Percentiles rank a stretch among this genome's conserved stretches.
Evolutionary conservation across 441 rosid genomes (phyloP).

Genomic region (Gossypium davidsonii): DNA sequence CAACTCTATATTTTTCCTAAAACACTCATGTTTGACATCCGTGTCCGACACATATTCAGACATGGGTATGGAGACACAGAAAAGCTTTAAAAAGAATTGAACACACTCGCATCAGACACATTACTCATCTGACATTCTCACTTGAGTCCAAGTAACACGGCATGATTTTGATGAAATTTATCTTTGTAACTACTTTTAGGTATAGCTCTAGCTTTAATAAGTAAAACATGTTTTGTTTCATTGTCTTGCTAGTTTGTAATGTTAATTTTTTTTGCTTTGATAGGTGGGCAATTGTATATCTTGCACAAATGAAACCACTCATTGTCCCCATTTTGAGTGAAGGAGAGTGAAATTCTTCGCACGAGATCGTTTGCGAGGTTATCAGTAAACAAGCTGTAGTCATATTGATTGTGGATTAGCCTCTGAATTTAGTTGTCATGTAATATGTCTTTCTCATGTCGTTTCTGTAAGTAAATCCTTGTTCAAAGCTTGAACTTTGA

Average conservation of each 20-base stretch:
- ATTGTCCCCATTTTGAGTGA: conserved; percentile 81
- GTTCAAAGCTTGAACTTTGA: neutral
- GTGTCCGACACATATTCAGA: neutral
- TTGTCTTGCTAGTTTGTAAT: neutral
- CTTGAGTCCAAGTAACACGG: neutral
- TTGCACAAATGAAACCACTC: conserved; percentile 93
- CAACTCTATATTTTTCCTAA: neutral
- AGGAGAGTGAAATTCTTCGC: conserved; percentile 45
- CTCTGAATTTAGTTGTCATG: conserved; percentile 7
- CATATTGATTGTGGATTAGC: conserved; percentile 14
- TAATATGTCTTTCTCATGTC: neutral
- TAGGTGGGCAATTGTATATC: conserved; percentile 96
- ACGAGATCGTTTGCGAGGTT: conserved; percentile 6
- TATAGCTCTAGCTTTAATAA: neutral
- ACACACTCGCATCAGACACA: neutral
- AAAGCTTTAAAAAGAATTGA: no score
- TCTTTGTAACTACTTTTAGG: neutral
- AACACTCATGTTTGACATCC: neutral
- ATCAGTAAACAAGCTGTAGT: conserved; percentile 19
- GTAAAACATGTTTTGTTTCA: neutral
- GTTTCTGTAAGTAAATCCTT: conserved; percentile 6
- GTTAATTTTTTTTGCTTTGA: conserved; percentile 12
- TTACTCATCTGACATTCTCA: neutral
- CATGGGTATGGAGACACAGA: neutral
- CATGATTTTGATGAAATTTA: neutral